Evolutionary conservation across 2,329 filamentous ascomycete species (phyloP).

Genomic region (Xylaria sp.): DNA sequence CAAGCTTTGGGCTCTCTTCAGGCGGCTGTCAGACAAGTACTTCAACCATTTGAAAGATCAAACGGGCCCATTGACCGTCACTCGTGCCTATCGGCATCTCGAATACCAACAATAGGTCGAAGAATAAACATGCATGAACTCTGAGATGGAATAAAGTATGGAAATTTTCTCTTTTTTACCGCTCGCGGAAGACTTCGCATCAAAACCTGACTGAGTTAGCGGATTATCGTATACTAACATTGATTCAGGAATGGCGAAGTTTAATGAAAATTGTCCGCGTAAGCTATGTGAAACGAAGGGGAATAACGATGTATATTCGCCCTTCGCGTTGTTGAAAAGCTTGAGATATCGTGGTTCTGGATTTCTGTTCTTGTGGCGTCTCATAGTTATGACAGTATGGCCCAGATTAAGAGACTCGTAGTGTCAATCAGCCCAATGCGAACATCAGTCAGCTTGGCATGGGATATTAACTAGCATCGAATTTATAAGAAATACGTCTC

Average conservation of each 20-base stretch:
- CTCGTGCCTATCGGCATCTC: conserved; percentile 5
- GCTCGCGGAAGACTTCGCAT: neutral
- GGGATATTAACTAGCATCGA: too few species aligned
- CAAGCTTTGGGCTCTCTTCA: conserved; percentile 7
- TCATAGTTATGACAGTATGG: neutral
- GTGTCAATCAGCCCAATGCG: too few species aligned
- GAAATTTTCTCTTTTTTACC: too few species aligned
- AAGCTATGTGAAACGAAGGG: neutral
- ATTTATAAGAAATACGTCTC: too few species aligned
- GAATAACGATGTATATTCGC: neutral
- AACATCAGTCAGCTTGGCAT: too few species aligned
- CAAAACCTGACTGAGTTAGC: neutral
- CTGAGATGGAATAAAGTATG: neutral
- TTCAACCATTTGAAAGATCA: neutral
- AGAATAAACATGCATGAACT: neutral
- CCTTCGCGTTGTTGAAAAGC: too few species aligned
- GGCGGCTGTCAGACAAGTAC: too few species aligned
- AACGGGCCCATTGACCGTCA: neutral
- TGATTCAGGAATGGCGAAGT: neutral
- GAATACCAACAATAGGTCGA: neutral
- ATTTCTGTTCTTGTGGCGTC: too few species aligned
- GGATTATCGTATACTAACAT: neutral
- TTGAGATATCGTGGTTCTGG: too few species aligned
- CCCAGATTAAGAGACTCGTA: too few species aligned
- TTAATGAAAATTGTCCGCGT: neutral